Evolutionary conservation across 1,284 basidiomycete species (phyloP).

Genomic region (Uromyces viciae-fabae): DNA sequence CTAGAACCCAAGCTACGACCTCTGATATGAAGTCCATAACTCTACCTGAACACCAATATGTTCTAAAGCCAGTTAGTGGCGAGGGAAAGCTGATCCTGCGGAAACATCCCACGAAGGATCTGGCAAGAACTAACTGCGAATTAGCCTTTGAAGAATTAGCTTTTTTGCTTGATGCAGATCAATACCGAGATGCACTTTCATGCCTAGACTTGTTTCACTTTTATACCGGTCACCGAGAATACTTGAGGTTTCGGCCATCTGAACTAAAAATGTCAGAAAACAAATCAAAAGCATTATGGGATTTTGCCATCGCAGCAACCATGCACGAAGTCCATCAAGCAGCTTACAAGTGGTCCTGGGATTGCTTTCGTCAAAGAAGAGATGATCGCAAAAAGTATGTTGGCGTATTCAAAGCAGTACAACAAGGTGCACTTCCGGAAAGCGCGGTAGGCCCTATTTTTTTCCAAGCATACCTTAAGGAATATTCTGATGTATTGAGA

Average conservation of each 20-base stretch:
- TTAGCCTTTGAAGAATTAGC: constrained; percentile 92
- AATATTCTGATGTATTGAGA: not conserved
- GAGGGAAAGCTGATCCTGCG: constrained; percentile 86
- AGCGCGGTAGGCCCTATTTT: not conserved
- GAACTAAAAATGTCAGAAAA: constrained; percentile 66
- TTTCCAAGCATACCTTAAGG: not conserved
- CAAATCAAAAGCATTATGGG: constrained; percentile 68
- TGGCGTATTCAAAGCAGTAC: constrained; percentile 67
- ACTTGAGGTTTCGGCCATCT: constrained; percentile 65
- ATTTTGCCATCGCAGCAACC: constrained; percentile 79
- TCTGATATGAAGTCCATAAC: constrained; percentile 10
- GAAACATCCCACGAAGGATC: constrained; percentile 67
- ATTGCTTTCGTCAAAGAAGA: constrained; percentile 79
- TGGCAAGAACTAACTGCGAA: constrained; percentile 81
- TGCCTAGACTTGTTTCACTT: constrained; percentile 97
- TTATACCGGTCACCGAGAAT: constrained; percentile 84
- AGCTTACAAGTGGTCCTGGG: constrained; percentile 85
- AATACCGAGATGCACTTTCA: constrained; percentile 91
- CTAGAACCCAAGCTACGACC: constrained; percentile 48
- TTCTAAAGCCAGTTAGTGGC: constrained; percentile 91
- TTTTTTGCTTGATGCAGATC: constrained; percentile 84
- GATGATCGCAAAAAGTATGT: constrained; percentile 81
- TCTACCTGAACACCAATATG: constrained; percentile 75
- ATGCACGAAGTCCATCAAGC: constrained; percentile 79
- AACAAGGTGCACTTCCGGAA: constrained; percentile 15